These are phyloP conservation scores for Amanita exitialis DNA, from an alignment of 768 basidiomycete species.

Conservation along the genomic window DNA sequence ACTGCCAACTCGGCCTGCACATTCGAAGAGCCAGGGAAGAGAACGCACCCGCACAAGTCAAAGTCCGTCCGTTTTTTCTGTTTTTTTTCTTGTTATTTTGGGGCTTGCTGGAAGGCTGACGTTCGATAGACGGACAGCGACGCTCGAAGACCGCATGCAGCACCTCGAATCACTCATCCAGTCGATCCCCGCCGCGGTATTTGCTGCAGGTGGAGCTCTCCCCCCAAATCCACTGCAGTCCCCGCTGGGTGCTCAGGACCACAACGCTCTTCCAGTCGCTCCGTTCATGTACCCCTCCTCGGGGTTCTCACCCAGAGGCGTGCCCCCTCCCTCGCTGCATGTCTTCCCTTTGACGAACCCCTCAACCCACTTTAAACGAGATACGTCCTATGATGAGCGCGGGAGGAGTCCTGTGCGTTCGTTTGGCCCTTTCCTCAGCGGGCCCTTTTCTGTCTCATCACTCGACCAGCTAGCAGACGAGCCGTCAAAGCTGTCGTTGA, in stretches of 20 bases:
- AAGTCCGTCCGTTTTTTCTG: conserved; percentile 40
- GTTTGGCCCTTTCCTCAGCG: conserved; percentile 30
- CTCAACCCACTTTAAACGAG: conserved; percentile 61
- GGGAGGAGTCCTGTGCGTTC: conserved; percentile 34
- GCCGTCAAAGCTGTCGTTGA: conserved; percentile 51
- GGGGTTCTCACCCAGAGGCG: conserved; percentile 33
- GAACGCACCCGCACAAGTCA: conserved; percentile 81
- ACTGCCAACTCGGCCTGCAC: conserved; percentile 76
- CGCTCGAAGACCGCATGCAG: conserved; percentile 83
- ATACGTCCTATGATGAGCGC: conserved; percentile 26
- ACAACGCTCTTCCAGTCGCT: conserved; percentile 20
- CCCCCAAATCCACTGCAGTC: conserved; percentile 20
- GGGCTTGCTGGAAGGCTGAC: background rate
- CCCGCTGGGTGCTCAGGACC: conserved; percentile 11
- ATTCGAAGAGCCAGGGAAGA: conserved; percentile 81
- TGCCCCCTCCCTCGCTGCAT: conserved; percentile 72
- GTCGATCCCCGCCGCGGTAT: conserved; percentile 75
- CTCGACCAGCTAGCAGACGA: conserved; percentile 47
- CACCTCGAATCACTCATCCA: conserved; percentile 80
- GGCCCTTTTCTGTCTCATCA: conserved; percentile 17
- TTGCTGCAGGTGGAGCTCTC: conserved; percentile 44
- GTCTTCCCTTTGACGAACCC: conserved; percentile 75
- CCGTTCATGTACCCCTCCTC: conserved; percentile 30
- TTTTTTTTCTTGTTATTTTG: background rate
- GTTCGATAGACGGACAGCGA: conserved; percentile 57